A percentile compares a stretch with the other conserved stretches of the same genome.
Evolutionary conservation across 306 rosid genomes (phyloP).

Genomic region (Castanea crenata): DNA sequence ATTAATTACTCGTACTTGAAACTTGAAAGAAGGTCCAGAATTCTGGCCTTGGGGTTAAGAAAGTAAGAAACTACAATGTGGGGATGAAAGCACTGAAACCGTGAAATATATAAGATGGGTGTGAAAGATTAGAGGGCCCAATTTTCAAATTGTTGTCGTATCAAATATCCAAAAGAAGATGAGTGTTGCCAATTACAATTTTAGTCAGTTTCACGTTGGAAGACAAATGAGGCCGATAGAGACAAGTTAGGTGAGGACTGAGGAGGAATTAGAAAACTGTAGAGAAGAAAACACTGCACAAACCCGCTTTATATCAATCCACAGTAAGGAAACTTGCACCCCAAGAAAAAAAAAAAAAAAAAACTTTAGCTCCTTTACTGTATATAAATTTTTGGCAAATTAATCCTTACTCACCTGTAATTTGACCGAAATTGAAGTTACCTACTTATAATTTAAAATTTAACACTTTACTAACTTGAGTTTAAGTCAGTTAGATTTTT

Average conservation of each 20-base stretch:
- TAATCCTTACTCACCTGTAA: rapidly evolving
- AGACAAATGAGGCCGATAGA: neutral
- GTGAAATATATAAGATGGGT: neutral
- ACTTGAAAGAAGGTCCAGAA: neutral
- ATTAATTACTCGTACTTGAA: neutral
- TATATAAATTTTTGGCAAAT: too few species aligned
- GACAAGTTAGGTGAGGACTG: neutral
- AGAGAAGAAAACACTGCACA: neutral
- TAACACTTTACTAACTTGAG: rapidly evolving
- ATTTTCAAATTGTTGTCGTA: neutral
- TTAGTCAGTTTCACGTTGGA: neutral
- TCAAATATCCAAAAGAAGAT: neutral
- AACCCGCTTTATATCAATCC: neutral
- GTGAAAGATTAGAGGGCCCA: neutral
- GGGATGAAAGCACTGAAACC: neutral
- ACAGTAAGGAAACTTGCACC: too few species aligned
- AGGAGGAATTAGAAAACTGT: too few species aligned
- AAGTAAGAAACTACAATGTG: neutral
- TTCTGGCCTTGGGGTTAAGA: neutral
- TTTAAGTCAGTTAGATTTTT: rapidly evolving
- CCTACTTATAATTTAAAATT: too few species aligned
- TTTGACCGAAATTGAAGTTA: too few species aligned
- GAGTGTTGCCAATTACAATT: neutral
- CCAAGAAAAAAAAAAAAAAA: too few species aligned
- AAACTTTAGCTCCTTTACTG: too few species aligned